phyloP scores from a whole-genome alignment of 2,329 filamentous ascomycete genomes.

The Knoxdaviesia capensis region DNA sequence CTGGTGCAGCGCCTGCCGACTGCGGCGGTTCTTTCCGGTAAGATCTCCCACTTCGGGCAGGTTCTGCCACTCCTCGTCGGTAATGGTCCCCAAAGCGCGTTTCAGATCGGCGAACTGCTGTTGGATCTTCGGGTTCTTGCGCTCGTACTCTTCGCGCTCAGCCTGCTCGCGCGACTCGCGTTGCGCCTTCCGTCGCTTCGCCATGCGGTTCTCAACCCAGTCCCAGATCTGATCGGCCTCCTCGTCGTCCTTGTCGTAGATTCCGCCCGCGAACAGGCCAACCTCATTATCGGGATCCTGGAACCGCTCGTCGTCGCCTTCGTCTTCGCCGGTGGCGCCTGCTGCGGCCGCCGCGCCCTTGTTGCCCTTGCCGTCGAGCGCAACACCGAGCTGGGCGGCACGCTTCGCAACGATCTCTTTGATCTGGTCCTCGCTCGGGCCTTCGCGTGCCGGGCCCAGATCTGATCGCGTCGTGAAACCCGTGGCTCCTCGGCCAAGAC shows the following conservation, averaged over 20 bases:
- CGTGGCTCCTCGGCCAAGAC: slow-evolving; percentile 91
- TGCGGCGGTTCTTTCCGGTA: slow-evolving; percentile 79
- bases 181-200: slow-evolving; percentile 64
- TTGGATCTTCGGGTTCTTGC: slow-evolving; percentile 93
- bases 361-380: slow-evolving; percentile 45
- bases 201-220: slow-evolving; percentile 94
- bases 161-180: slow-evolving; percentile 88
- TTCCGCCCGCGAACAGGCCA: slow-evolving; percentile 82
- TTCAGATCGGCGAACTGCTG: slow-evolving; percentile 96
- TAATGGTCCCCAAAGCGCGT: slow-evolving; percentile 67
- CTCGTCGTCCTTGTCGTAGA: slow-evolving; percentile 94
- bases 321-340: slow-evolving; percentile 32
- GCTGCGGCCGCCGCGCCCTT: too few relatives aligned
- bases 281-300: slow-evolving; percentile 96
- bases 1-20: slow-evolving; percentile 63
- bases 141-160: slow-evolving; percentile 88
- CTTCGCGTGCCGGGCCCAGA: slow-evolving; percentile 83
- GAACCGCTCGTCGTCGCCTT: slow-evolving; percentile 60
- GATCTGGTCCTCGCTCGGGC: slow-evolving; percentile 93
- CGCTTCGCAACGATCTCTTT: slow-evolving; percentile 93
- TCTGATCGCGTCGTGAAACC: slow-evolving; percentile 96
- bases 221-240: slow-evolving; percentile 94
- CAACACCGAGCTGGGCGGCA: slow-evolving; percentile 61
- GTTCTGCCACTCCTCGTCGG: slow-evolving; percentile 91
- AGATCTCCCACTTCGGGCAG: slow-evolving; percentile 91